Percentiles rank a stretch among this genome's conserved stretches.
phyloP scores from a whole-genome alignment of 768 basidiomycete genomes.

The Agrocybe pediades region DNA sequence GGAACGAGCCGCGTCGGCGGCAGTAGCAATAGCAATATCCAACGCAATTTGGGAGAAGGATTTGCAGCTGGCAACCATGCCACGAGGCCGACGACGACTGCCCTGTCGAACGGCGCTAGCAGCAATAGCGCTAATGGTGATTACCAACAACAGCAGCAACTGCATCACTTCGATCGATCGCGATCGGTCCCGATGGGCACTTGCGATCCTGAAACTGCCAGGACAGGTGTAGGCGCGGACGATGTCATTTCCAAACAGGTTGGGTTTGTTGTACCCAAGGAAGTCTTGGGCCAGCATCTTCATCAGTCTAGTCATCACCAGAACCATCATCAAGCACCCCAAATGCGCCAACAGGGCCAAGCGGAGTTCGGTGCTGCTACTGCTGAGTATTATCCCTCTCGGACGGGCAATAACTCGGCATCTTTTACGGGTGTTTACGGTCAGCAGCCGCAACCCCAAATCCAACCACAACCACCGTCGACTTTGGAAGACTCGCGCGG shows the following conservation, averaged over 20 bases:
- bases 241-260: not conserved
- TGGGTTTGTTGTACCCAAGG: not conserved
- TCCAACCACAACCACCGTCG: too few relatives aligned
- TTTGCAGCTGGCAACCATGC: not conserved
- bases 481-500: too few relatives aligned
- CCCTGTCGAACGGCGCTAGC: not conserved
- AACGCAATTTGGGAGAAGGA: too few relatives aligned
- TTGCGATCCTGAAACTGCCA: not conserved
- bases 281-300: not conserved
- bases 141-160: not conserved
- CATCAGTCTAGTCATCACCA: too few relatives aligned
- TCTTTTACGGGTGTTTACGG: too few relatives aligned
- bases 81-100: not conserved
- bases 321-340: not conserved
- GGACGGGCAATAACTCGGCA: too few relatives aligned
- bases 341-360: not conserved
- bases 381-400: too few relatives aligned
- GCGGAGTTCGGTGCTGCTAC: too few relatives aligned
- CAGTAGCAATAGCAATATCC: too few relatives aligned
- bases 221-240: not conserved
- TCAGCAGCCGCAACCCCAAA: too few relatives aligned
- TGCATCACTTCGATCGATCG: not conserved
- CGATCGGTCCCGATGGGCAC: constrained; percentile 4
- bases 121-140: not conserved
- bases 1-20: not conserved